Evolutionary conservation across 805 yeast species (phyloP), one percentile per base, ranked within the genome.

Genomic region (Kodamaea neixiangensis): DNA sequence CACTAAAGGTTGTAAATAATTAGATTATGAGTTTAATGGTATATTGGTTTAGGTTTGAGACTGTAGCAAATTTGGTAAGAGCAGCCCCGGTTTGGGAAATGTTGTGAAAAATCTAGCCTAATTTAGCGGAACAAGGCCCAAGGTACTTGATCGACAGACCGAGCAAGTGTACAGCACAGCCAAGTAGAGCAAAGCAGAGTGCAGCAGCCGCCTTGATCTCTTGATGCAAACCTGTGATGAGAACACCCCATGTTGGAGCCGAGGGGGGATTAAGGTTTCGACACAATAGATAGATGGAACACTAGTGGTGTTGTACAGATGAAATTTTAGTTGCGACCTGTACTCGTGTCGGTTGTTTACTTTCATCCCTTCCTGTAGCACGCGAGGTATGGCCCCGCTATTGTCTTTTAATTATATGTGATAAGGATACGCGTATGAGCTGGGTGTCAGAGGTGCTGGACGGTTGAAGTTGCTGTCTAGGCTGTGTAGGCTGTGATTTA

Each of bases 1-100:
- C 80, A 3, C 64, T 81, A 52, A 78, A 81, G 58, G 82, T 81
- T 42, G 82, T 78, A 6, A 81, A 81, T 61, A 52, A 50, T 38
- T 55, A 25, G 31, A 25, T 25, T 25, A 25, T 25, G 31, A 25
- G 31, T 25, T 25, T 25, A 37, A 37, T 37, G 41, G 41, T 37
- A 25, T 25, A 25, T 9, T 9, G 31, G 31, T 25, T 25, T 25
- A 25, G 31, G 31, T 25, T 25, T 25, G 11, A 9, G 13, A 25
- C 31, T 13, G 31, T 25, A 25, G 31, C 31, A 25, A 25, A 25
- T 5, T 10, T 25, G 11, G 31, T 25, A 25, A 25, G 31, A 25
- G 31, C 10, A 3, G 11, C 7, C 7, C 31, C 31, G 31, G 7
- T 25, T 25, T 25, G 31, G 31, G 7, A 13, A 25, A 9, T 25